Base-by-base conservation (phyloP, 129 eudicot genomes). In the Arctium lappa region DNA sequence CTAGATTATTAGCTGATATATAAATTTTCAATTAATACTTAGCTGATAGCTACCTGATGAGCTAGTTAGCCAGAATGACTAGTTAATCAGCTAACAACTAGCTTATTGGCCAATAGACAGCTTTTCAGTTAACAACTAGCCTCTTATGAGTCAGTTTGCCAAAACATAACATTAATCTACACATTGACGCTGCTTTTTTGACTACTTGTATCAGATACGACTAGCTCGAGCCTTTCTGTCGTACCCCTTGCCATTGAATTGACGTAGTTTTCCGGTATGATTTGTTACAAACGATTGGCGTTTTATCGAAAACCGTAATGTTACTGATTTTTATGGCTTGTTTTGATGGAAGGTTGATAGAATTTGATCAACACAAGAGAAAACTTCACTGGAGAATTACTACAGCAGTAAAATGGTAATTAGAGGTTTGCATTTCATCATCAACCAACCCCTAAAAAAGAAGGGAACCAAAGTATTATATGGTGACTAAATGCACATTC, bases 241-340 rank as follows among this genome's bases (percentile, higher is more conserved):
- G 76, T 75, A 69, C 85, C 91, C 10, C 82, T 82, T 78, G 73
- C 86, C 42, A 32, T 80, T 60, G 94, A 86, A 75, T 83, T 85
- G 80, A 84, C 77, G 74, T 90, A 86, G 79, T 29, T 36, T 81
- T 46, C 62, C 65, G 79, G 89, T 86, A 86, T 81, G 77, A 39
- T 82, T 50, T 84, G 65, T 48, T 77, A 4, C 11, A 30, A 10
- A 29, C 3, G 15, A 11, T 48, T 27, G 38, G 39, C 13, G 68
- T 74, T 79, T 29, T 39, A 68, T 44, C 22, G 8, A 32, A 8
- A 38, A 39, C 7, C 42, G 36, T 31, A 31, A 2, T 36, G 72
- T 11, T 34, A 72, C 60, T 79, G 27, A 74, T 74, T 18, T 79
- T 27, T 69, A 29, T 34, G 75, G 66, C 44, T 31, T 79, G 72